Conservation (phyloP, 495 filamentous ascomycete species). For the Letharia columbiana region DNA sequence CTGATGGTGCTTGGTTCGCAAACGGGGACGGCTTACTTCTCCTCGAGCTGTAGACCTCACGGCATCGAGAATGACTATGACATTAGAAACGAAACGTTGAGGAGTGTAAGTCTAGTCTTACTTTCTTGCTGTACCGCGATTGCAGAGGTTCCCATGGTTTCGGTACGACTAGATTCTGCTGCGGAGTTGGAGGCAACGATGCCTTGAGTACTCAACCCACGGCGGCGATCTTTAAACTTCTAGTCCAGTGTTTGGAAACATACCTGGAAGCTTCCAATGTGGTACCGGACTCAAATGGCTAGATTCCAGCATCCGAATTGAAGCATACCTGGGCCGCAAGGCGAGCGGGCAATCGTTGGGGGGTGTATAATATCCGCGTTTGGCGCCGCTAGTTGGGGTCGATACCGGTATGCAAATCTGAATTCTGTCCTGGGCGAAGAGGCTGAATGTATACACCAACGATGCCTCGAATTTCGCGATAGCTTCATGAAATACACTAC, state of each 20-base stretch:
- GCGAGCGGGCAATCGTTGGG: background rate
- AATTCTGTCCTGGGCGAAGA: too few relatives aligned
- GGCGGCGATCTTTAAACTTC: background rate
- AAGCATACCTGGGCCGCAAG: background rate
- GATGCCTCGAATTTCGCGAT: background rate
- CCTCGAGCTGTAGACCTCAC: constrained; percentile 50
- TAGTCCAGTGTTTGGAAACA: background rate
- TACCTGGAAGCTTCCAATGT: background rate
- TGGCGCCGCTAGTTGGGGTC: background rate
- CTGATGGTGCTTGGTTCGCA: constrained; percentile 5
- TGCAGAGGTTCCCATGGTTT: constrained; percentile 43
- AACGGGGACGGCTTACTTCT: constrained; percentile 41
- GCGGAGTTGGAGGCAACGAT: constrained; percentile 3
- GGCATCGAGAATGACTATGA: constrained; percentile 49
- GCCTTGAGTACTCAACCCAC: background rate
- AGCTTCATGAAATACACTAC: background rate
- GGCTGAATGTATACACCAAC: background rate
- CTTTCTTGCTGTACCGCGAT: constrained; percentile 46
- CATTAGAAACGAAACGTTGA: background rate
- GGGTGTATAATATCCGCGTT: background rate
- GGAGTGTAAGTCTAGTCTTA: constrained; percentile 26
- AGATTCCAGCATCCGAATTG: background rate
- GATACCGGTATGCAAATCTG: too few relatives aligned
- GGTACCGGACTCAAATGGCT: background rate
- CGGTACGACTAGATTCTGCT: constrained; percentile 23